Base-by-base conservation (phyloP, 768 basidiomycete genomes). In the Amylocystis lapponica region DNA sequence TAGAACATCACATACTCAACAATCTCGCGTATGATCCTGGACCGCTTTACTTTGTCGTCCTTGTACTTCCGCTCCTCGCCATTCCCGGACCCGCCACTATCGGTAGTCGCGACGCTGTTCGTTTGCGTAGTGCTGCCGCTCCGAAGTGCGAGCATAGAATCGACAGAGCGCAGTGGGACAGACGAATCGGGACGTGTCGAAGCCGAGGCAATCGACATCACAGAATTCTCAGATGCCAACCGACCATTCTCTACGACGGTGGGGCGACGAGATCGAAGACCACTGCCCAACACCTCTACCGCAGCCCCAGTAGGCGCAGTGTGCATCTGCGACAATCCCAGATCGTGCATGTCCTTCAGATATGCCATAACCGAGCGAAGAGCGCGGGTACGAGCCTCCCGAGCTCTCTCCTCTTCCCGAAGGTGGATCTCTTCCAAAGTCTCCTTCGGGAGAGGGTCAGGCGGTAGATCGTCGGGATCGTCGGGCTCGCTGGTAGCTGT, bases 361-460 rank as follows among this genome's bases (percentile, higher is more conserved):
- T 98, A 99, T 6, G 92, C 90, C 86, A 98, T 94, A 14, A 99
- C 80, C 9, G 88, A 86, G 43, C 88, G 79, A 40, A 99, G 71
- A 25, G 90, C 92, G 33, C 86, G 75, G 55, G 78, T 81, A 59
- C 85, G 84, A 23, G 79, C 73, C 56, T 88, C 86, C 23, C 79
- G 72, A 14, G 72, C 75, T 25, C 80, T 72, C 47, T 86, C 85
- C 61, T 84, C 83, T 64, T 88, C 86, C 42, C 74, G 75, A 27
- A 78, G 76, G 41, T 72, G 59, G 41, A 68, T 64, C 36, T 76
- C 72, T 39, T 82, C 82, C 45, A 63, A 45, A 3, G 56, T 43
- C 19, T 58, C 64, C 44, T 70, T 69, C 20, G 63, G 53, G 7
- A 66, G 55, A 33, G 75, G 72, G 52, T 64, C 72, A n/a, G 79